Conservation (phyloP, 306 rosid genomes). For the Castanea sativa region DNA sequence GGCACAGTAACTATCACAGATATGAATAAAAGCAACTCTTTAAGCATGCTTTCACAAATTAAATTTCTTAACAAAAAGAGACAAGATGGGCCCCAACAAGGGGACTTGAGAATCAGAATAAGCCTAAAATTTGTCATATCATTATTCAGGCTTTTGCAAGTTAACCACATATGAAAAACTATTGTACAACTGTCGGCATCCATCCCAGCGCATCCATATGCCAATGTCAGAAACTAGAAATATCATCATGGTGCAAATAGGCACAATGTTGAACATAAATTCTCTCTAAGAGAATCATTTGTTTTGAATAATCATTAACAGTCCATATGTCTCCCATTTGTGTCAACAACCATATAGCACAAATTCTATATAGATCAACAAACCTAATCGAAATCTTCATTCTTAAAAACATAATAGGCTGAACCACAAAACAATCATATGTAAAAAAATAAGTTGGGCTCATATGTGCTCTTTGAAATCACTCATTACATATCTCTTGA, state of each 20-base stretch:
- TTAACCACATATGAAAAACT: background rate
- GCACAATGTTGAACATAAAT: background rate
- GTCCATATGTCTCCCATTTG: background rate
- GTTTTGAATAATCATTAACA: background rate
- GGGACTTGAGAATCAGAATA: background rate
- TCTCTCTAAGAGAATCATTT: background rate
- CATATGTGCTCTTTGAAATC: background rate
- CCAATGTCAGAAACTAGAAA: background rate
- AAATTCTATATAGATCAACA: background rate
- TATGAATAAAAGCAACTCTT: background rate
- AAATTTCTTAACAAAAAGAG: background rate
- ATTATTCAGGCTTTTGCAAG: background rate
- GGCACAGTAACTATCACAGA: background rate
- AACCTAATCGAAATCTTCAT: background rate
- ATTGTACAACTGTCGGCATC: background rate
- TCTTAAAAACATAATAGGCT: background rate
- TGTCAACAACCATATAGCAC: background rate
- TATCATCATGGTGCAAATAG: background rate
- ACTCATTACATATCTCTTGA: background rate
- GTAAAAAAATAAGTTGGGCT: background rate
- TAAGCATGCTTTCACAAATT: background rate
- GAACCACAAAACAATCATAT: background rate
- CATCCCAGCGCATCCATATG: background rate
- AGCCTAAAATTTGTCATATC: background rate
- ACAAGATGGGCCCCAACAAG: background rate